Conservation (phyloP, 1,284 basidiomycete species). For the Coniferiporia sulphurascens region DNA sequence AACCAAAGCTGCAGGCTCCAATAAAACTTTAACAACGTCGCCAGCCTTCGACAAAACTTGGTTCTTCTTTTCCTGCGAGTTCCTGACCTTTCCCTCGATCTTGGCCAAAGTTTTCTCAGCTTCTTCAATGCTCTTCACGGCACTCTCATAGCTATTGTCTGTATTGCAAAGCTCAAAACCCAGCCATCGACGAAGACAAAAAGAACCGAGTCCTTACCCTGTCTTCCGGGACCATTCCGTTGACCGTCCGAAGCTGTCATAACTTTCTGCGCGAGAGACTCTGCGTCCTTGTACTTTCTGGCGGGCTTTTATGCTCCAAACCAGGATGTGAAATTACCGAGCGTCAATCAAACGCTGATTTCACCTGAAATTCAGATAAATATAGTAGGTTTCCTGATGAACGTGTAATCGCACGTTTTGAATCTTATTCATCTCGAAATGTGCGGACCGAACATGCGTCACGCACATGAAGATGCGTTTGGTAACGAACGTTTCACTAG, state of each 20-base stretch:
- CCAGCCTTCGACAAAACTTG: constrained; percentile 19
- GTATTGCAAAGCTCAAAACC: neutral
- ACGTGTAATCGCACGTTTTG: too few relatives aligned
- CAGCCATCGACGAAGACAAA: neutral
- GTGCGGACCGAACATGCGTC: too few relatives aligned
- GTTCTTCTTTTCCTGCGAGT: constrained; percentile 16
- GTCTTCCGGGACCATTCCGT: neutral
- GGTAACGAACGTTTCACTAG: too few relatives aligned
- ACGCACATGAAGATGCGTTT: too few relatives aligned
- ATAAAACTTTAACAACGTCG: constrained; percentile 18
- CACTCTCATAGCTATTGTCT: constrained; percentile 15
- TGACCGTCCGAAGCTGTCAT: neutral
- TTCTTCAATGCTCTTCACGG: constrained; percentile 17
- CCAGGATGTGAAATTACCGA: too few relatives aligned
- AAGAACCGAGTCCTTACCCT: neutral
- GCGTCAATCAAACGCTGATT: too few relatives aligned
- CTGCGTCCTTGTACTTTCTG: too few relatives aligned
- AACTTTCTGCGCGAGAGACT: too few relatives aligned
- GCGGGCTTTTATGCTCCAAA: too few relatives aligned
- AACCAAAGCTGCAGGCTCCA: constrained; percentile 19
- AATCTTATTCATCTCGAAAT: too few relatives aligned
- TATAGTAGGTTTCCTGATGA: too few relatives aligned
- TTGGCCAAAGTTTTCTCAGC: constrained; percentile 16
- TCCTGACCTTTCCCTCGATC: constrained; percentile 12
- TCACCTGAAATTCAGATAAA: too few relatives aligned